Evolutionary conservation across 1,284 basidiomycete genomes (phyloP).

Genomic region (Melampsora abietis-canadensis): DNA sequence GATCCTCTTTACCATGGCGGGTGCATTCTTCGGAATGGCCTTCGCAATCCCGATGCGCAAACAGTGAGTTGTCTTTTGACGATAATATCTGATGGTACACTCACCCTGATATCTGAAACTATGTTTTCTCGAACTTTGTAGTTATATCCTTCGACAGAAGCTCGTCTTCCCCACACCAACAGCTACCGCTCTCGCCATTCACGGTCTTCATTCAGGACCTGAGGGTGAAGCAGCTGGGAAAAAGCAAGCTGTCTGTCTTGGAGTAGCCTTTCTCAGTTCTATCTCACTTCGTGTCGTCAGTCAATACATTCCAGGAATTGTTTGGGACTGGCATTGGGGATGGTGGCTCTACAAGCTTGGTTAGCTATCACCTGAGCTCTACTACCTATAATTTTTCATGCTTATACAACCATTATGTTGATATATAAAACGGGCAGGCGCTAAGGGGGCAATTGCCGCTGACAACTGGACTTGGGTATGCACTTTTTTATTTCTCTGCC

Average conservation of each 20-base stretch:
- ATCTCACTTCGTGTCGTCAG: conserved; percentile 62
- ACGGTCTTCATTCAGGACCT: conserved; percentile 63
- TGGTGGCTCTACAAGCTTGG: conserved; percentile 65
- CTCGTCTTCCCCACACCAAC: conserved; percentile 68
- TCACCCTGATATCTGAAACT: not conserved
- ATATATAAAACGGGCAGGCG: conserved; percentile 9
- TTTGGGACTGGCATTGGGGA: conserved; percentile 68
- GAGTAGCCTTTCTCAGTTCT: conserved; percentile 58
- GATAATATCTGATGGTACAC: too few relatives aligned
- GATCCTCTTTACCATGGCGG: conserved; percentile 61
- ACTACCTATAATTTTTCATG: conserved; percentile 60
- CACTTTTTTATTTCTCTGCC: not conserved
- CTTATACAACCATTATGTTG: not conserved
- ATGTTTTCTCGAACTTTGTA: not conserved
- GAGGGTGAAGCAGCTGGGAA: conserved; percentile 57
- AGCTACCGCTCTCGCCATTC: conserved; percentile 67
- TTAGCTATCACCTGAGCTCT: conserved; percentile 57
- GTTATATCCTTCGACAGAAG: conserved; percentile 66
- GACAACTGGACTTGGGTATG: conserved; percentile 42
- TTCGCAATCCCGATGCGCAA: conserved; percentile 66
- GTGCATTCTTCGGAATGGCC: conserved; percentile 64
- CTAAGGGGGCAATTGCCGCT: conserved; percentile 24
- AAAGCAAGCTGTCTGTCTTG: conserved; percentile 62
- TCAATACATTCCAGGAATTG: conserved; percentile 63
- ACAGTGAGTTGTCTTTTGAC: conserved; percentile 51